Percentiles rank a stretch among this genome's conserved stretches.
Conservation (phyloP, 116 monocot species). For the Zostera marina region DNA sequence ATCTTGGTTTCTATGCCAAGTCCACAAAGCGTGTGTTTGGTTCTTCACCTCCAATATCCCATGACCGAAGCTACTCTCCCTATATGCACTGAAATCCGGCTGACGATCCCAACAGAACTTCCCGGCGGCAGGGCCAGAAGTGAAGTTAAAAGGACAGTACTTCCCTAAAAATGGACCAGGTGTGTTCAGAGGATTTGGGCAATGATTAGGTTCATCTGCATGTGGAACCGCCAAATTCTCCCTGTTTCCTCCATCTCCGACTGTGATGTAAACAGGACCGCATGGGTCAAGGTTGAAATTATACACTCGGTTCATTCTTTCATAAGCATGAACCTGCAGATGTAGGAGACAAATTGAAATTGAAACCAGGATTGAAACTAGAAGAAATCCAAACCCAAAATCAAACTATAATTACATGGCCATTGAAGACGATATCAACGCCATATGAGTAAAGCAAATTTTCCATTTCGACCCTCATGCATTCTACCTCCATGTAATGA, state of each 20-base stretch:
- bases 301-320: conserved; percentile 76
- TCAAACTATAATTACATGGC: conserved; percentile 1
- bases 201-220: conserved; percentile 76
- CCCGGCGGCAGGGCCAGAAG: conserved; percentile 50
- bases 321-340: conserved; percentile 81
- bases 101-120: conserved; percentile 83
- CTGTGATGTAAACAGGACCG: conserved; percentile 54
- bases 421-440: conserved; percentile 88
- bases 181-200: conserved; percentile 52
- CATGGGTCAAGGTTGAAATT: conserved; percentile 66
- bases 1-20: conserved; percentile 95
- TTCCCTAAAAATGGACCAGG: conserved; percentile 37
- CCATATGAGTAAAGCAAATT: conserved; percentile 61
- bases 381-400: too few species aligned
- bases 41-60: conserved; percentile 91
- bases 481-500: conserved; percentile 81
- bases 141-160: conserved; percentile 72
- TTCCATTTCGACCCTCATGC: conserved; percentile 93
- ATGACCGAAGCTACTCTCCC: conserved; percentile 93
- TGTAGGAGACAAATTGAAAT: background rate
- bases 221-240: conserved; percentile 55
- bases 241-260: conserved; percentile 81
- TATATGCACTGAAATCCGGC: conserved; percentile 74
- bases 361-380: too few species aligned
- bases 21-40: conserved; percentile 81